A percentile compares a stretch with the other conserved stretches of the same genome.
Conservation (phyloP, 1,139 yeast genomes). For the Scheffersomyces lignicola region DNA sequence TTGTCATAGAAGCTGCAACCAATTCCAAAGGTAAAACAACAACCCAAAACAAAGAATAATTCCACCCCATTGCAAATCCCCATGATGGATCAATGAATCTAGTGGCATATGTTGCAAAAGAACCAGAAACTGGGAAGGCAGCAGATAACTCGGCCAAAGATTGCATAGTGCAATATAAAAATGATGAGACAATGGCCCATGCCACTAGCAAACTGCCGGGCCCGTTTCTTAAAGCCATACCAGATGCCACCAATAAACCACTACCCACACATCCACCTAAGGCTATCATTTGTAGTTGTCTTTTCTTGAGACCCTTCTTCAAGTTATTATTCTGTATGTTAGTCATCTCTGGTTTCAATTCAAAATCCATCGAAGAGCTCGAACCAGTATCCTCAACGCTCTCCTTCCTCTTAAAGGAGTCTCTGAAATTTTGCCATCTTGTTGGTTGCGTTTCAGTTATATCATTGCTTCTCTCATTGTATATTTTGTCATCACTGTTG, state of each 20-base stretch:
- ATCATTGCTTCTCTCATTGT: neutral
- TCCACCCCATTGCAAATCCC: conserved; percentile 77
- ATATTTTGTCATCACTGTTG: conserved; percentile 3
- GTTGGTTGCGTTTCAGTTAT: neutral
- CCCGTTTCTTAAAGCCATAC: conserved; percentile 36
- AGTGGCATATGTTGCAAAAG: conserved; percentile 67
- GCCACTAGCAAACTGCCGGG: conserved; percentile 42
- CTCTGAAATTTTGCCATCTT: conserved; percentile 27
- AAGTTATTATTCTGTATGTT: conserved; percentile 15
- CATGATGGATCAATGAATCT: conserved; percentile 68
- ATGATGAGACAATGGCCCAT: conserved; percentile 43
- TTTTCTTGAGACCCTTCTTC: conserved; percentile 30
- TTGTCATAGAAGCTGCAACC: conserved; percentile 70
- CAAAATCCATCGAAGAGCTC: conserved; percentile 7
- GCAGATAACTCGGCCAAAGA: conserved; percentile 70
- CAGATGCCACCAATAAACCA: conserved; percentile 38
- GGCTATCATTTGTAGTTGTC: conserved; percentile 40
- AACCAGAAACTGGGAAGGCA: conserved; percentile 67
- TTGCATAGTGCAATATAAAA: conserved; percentile 65
- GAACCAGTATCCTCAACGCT: conserved; percentile 5
- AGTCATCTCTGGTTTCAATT: conserved; percentile 14
- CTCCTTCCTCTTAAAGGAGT: conserved; percentile 36
- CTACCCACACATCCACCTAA: conserved; percentile 42
- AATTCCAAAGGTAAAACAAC: conserved; percentile 68
- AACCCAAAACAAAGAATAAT: conserved; percentile 69